Evolutionary conservation across 129 eudicot genomes (phyloP).

Genomic region (Saussurea involucrata): DNA sequence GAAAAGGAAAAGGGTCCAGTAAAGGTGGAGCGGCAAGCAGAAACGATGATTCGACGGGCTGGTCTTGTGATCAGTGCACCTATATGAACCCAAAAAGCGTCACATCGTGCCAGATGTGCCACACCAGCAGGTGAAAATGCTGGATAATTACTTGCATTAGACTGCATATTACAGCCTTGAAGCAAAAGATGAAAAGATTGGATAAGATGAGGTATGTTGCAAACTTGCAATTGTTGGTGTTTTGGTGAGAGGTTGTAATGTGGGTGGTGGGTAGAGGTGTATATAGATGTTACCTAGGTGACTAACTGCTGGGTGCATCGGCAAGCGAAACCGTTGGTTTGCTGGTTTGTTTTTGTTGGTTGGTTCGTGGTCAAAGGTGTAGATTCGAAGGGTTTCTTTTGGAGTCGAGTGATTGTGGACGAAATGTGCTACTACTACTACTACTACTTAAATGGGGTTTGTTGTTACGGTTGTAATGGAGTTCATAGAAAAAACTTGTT

Average conservation of each 20-base stretch:
- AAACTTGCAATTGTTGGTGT: conserved; percentile 7
- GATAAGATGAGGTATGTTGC: background rate
- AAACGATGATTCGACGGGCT: conserved; percentile 41
- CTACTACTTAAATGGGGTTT: conserved; percentile 18
- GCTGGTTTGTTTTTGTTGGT: conserved; percentile 21
- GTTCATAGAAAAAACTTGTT: conserved; percentile 5
- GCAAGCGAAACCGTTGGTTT: conserved; percentile 7
- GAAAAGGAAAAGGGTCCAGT: conserved; percentile 44
- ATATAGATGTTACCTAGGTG: conserved; percentile 19
- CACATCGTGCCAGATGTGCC: conserved; percentile 40
- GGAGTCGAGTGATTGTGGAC: conserved; percentile 19
- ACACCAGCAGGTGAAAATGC: conserved; percentile 26
- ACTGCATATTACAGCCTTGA: conserved; percentile 6
- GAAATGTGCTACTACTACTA: conserved; percentile 8
- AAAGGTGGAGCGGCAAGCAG: conserved; percentile 28
- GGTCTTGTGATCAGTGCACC: conserved; percentile 67
- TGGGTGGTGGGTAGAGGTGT: conserved; percentile 32
- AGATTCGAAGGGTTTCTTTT: conserved; percentile 15
- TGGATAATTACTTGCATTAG: background rate
- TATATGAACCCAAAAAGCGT: conserved; percentile 26
- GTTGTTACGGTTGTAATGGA: conserved; percentile 19
- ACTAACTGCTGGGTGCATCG: conserved; percentile 8
- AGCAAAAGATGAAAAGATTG: conserved; percentile 11
- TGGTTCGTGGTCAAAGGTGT: conserved; percentile 24
- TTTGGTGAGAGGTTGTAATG: conserved; percentile 1